A percentile compares a stretch with the other conserved stretches of the same genome.
Evolutionary conservation across 2,329 filamentous ascomycete genomes (phyloP).

Genomic region (Neocatenulostroma microsporum): DNA sequence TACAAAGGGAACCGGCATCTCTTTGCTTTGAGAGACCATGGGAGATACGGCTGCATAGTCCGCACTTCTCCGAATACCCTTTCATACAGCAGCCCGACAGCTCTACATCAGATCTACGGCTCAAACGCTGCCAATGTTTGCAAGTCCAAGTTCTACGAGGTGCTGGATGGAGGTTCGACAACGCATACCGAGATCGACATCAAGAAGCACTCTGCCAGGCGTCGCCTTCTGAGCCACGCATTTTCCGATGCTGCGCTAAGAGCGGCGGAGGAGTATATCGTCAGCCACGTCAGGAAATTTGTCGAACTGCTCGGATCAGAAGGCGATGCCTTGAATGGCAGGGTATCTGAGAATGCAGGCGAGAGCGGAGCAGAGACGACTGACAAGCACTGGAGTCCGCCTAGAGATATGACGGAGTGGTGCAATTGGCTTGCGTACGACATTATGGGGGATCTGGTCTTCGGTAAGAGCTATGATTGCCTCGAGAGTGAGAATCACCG

Average conservation of each 20-base stretch:
- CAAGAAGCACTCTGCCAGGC: conserved; percentile 38
- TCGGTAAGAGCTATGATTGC: conserved; percentile 23
- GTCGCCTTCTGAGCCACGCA: conserved; percentile 40
- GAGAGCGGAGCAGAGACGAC: no score
- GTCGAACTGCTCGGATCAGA: conserved; percentile 29
- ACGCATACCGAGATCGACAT: no score
- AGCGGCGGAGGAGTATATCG: conserved; percentile 39
- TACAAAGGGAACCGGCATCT: conserved; percentile 23
- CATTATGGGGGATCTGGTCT: conserved; percentile 40
- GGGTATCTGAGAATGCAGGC: conserved; percentile 5
- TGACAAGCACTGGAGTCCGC: conserved; percentile 34
- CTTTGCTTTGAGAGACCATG: conserved; percentile 50
- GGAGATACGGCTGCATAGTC: conserved; percentile 62
- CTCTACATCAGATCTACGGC: conserved; percentile 49
- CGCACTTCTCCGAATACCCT: conserved; percentile 71
- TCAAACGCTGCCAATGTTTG: conserved; percentile 41
- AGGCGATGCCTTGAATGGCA: no score
- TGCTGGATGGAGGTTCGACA: no score
- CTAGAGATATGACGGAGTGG: conserved; percentile 40
- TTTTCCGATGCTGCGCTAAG: conserved; percentile 41
- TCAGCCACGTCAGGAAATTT: conserved; percentile 36
- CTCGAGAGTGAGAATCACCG: conserved; percentile 21
- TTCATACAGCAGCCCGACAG: conserved; percentile 65
- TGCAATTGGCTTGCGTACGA: conserved; percentile 35
- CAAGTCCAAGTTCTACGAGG: conserved; percentile 43